Conservation (phyloP, 495 filamentous ascomycete species). For the Lasiosphaeria hispida region DNA sequence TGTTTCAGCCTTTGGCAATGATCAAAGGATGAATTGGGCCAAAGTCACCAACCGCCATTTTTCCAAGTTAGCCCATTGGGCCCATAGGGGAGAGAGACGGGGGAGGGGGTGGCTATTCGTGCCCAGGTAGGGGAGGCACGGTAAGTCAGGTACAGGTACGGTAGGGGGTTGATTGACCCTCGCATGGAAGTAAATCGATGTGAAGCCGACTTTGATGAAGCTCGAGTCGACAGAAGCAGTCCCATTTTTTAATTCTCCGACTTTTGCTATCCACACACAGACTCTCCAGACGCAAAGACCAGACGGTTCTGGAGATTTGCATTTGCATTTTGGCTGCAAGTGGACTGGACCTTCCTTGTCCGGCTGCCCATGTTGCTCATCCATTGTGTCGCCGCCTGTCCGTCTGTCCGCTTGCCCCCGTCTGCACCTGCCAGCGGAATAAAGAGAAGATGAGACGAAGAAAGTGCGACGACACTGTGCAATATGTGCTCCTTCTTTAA, state of each 20-base stretch:
- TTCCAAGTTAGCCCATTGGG: slow-evolving; percentile 31
- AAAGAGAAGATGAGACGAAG: slow-evolving; percentile 27
- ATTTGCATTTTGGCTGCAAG: slow-evolving; percentile 18
- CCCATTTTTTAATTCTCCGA: slow-evolving; percentile 7
- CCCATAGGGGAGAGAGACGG: background rate
- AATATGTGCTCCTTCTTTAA: slow-evolving; percentile 29
- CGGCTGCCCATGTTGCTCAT: slow-evolving; percentile 22
- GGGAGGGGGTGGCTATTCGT: slow-evolving; percentile 11
- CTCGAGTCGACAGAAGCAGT: background rate
- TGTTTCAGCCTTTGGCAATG: slow-evolving; percentile 42
- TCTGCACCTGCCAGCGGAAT: slow-evolving; percentile 26
- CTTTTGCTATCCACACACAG: background rate
- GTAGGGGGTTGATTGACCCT: background rate
- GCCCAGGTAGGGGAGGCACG: slow-evolving; percentile 10
- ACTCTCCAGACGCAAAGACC: background rate
- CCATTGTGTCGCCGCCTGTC: slow-evolving; percentile 30
- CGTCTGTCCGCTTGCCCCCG: background rate
- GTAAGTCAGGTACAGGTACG: too few relatives aligned
- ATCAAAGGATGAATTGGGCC: slow-evolving; percentile 40
- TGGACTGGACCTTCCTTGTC: slow-evolving; percentile 32
- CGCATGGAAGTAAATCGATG: slow-evolving; percentile 11
- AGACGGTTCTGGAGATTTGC: background rate
- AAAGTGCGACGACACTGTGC: slow-evolving; percentile 5
- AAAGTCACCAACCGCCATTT: slow-evolving; percentile 33
- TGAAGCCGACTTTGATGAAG: slow-evolving; percentile 16